These are phyloP conservation scores for Komagataea norvegica DNA, from an alignment of 1,139 yeast species.

Conservation along the genomic window DNA sequence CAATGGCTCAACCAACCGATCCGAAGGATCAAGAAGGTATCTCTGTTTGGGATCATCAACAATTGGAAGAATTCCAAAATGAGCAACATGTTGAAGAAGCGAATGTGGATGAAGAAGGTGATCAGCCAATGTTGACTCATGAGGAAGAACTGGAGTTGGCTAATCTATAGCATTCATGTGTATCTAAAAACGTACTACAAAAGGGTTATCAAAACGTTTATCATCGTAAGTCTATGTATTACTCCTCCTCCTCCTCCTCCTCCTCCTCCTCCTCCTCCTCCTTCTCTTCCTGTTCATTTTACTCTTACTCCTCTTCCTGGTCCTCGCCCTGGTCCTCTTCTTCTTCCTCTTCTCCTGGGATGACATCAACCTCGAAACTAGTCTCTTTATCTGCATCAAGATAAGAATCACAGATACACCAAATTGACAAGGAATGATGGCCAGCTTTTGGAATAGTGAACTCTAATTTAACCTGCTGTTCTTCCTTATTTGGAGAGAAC, in stretches of 20 bases:
- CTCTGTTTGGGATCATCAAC: conserved; percentile 84
- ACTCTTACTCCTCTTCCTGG: conserved; percentile 19
- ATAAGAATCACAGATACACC: conserved; percentile 92
- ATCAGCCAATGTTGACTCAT: conserved; percentile 22
- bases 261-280: no score
- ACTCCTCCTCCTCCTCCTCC: no score
- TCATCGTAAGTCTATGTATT: no score
- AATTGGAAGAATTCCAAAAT: conserved; percentile 57
- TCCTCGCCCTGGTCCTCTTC: no score
- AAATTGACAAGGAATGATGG: conserved; percentile 54
- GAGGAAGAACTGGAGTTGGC: conserved; percentile 26
- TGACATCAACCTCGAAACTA: conserved; percentile 44
- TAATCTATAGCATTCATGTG: conserved; percentile 5
- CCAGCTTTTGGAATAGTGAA: conserved; percentile 62
- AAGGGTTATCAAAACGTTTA: no score
- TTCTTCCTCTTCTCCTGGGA: conserved; percentile 29
- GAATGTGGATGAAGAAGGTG: conserved; percentile 22
- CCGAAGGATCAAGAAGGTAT: conserved; percentile 92
- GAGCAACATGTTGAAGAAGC: conserved; percentile 34
- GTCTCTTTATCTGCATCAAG: conserved; percentile 87
- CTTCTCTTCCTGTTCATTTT: no score
- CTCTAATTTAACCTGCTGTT: conserved; percentile 49
- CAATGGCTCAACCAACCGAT: conserved; percentile 91
- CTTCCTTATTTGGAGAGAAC: conserved; percentile 48
- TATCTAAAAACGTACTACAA: conserved; percentile 29